phyloP scores from a whole-genome alignment of 805 yeast genomes.

The Kodamaea neixiangensis region DNA sequence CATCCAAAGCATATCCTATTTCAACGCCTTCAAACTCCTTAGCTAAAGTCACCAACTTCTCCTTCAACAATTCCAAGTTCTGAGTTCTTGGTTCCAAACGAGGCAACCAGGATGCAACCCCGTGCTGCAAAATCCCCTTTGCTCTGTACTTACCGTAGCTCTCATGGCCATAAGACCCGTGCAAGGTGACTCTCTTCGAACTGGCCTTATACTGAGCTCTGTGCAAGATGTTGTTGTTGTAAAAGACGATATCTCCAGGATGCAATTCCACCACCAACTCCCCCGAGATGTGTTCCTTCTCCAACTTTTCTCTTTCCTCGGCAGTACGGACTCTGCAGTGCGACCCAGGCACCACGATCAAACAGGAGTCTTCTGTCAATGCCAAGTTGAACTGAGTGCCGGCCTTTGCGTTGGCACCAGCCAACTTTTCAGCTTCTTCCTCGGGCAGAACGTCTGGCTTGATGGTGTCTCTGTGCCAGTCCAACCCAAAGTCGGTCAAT shows the following conservation, averaged over 20 bases:
- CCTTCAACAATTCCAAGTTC: slow-evolving; percentile 30
- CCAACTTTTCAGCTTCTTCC: slow-evolving; percentile 44
- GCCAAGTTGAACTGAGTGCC: slow-evolving; percentile 56
- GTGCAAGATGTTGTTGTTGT: slow-evolving; percentile 52
- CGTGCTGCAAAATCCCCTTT: slow-evolving; percentile 54
- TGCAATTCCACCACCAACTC: slow-evolving; percentile 42
- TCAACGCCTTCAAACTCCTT: slow-evolving; percentile 32
- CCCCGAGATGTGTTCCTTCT: slow-evolving; percentile 39
- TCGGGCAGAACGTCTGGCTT: slow-evolving; percentile 47
- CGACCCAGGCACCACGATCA: slow-evolving; percentile 51
- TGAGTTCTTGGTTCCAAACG: slow-evolving; percentile 31
- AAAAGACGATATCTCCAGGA: slow-evolving; percentile 54
- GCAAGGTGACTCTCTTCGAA: slow-evolving; percentile 45
- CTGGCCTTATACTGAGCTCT: slow-evolving; percentile 45
- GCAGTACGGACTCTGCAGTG: slow-evolving; percentile 47
- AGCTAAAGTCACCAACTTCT: slow-evolving; percentile 30
- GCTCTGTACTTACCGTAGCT: slow-evolving; percentile 46
- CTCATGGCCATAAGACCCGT: slow-evolving; percentile 51
- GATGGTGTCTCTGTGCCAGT: slow-evolving; percentile 56
- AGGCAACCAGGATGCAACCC: slow-evolving; percentile 49
- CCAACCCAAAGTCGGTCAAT: slow-evolving; percentile 51
- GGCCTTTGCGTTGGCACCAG: slow-evolving; percentile 39
- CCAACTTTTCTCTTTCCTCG: slow-evolving; percentile 44
- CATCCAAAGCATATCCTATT: slow-evolving; percentile 42
- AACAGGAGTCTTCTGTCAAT: slow-evolving; percentile 45